Percentiles rank a stretch among this genome's conserved stretches.
These are phyloP conservation scores for Pseudocercospora ulei DNA, from an alignment of 2,329 filamentous ascomycete genomes.

Conservation along the genomic window DNA sequence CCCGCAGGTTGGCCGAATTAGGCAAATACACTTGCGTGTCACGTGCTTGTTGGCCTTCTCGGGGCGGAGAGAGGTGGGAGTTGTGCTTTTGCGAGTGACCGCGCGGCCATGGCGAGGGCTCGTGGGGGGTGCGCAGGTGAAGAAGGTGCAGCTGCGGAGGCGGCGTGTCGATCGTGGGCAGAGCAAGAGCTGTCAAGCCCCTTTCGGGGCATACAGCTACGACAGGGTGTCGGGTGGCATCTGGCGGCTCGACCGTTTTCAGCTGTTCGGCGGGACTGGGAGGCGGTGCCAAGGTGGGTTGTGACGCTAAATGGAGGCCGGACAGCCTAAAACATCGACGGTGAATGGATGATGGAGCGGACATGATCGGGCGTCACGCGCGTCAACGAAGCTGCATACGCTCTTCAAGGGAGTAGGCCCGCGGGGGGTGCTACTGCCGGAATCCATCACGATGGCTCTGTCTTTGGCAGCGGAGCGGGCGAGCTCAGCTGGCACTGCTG, in stretches of 20 bases:
- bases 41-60: too few relatives aligned
- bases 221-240: conserved; percentile 7
- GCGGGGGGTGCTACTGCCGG: too few relatives aligned
- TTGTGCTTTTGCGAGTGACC: too few relatives aligned
- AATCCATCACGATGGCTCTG: not conserved
- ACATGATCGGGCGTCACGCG: conserved; percentile 9
- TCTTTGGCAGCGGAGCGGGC: conserved; percentile 2
- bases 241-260: conserved; percentile 2
- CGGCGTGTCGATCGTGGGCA: conserved; percentile 1
- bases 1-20: not conserved
- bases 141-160: conserved; percentile 1
- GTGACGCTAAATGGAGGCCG: conserved; percentile 3
- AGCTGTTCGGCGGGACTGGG: not conserved
- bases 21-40: conserved; percentile 7
- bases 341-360: not conserved
- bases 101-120: too few relatives aligned
- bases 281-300: conserved; percentile 3
- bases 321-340: too few relatives aligned
- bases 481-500: conserved; percentile 2
- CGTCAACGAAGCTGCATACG: conserved; percentile 3
- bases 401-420: not conserved
- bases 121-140: too few relatives aligned
- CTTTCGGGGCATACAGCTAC: not conserved
- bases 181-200: conserved; percentile 7
- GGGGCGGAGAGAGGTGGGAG: too few relatives aligned